phyloP scores from a whole-genome alignment of 2,329 filamentous ascomycete genomes.

The Phialocephala sp. region DNA sequence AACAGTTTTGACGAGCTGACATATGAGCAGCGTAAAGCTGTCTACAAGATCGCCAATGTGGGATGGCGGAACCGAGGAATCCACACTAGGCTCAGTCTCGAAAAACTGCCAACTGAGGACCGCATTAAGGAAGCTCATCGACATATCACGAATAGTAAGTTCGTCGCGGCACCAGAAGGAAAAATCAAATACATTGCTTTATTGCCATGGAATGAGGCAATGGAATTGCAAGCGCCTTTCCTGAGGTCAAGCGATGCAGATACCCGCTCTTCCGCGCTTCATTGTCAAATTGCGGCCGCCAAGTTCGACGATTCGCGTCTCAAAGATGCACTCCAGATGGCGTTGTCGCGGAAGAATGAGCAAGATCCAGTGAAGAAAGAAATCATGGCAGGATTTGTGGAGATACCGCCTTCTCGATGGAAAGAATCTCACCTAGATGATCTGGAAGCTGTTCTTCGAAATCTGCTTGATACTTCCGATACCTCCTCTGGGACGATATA shows the following conservation, averaged over 20 bases:
- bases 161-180: slow-evolving; percentile 13
- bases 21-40: slow-evolving; percentile 46
- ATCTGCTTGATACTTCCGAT: slow-evolving; percentile 9
- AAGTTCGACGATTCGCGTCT: slow-evolving; percentile 21
- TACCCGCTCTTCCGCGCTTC: slow-evolving; percentile 16
- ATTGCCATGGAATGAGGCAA: slow-evolving; percentile 27
- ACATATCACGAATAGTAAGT: slow-evolving; percentile 18
- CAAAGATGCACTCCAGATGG: slow-evolving; percentile 22
- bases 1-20: slow-evolving; percentile 57
- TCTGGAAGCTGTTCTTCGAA: slow-evolving; percentile 16
- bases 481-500: slow-evolving; percentile 1
- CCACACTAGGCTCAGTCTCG: not conserved
- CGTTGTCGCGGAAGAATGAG: slow-evolving; percentile 25
- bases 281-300: slow-evolving; percentile 18
- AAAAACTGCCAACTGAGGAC: slow-evolving; percentile 14
- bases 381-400: slow-evolving; percentile 13
- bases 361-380: slow-evolving; percentile 23
- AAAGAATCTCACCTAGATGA: slow-evolving; percentile 16
- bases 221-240: slow-evolving; percentile 21
- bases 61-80: slow-evolving; percentile 18
- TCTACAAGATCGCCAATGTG: slow-evolving; percentile 8
- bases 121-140: slow-evolving; percentile 23
- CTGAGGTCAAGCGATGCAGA: slow-evolving; percentile 20
- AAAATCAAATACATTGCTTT: slow-evolving; percentile 25
- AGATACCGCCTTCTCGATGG: slow-evolving; percentile 15